phyloP scores from a whole-genome alignment of 2,329 filamentous ascomycete species.

The Ceratocystis colombiana region DNA sequence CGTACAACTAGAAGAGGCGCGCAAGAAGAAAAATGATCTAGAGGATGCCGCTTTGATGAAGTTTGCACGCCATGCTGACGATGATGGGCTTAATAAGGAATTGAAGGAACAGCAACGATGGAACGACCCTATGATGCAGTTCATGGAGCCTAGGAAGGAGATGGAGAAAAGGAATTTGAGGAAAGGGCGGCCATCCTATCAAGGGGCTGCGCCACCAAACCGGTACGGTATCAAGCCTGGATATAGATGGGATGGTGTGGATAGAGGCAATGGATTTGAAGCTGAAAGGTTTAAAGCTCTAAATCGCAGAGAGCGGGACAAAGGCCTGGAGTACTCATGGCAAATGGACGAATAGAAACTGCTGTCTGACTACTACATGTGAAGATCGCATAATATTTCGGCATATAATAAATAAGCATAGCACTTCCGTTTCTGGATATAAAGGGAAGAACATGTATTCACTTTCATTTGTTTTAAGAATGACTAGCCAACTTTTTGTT shows the following conservation, averaged over 20 bases:
- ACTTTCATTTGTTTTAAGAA: background rate
- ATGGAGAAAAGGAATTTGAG: conserved; percentile 30
- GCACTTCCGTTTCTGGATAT: too few relatives aligned
- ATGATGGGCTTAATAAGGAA: conserved; percentile 75
- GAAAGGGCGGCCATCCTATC: conserved; percentile 56
- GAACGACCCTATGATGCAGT: conserved; percentile 87
- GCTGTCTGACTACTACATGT: background rate
- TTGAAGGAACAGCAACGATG: conserved; percentile 67
- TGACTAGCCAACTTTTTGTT: too few relatives aligned
- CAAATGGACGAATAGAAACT: conserved; percentile 71
- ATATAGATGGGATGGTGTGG: conserved; percentile 93
- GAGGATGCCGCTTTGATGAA: conserved; percentile 75
- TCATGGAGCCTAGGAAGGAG: conserved; percentile 49
- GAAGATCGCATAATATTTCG: too few relatives aligned
- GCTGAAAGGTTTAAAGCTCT: conserved; percentile 81
- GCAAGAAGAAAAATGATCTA: conserved; percentile 55
- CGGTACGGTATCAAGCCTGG: conserved; percentile 87
- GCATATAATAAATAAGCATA: too few relatives aligned
- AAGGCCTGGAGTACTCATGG: conserved; percentile 82
- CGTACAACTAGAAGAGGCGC: conserved; percentile 63
- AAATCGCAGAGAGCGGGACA: conserved; percentile 65
- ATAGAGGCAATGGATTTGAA: conserved; percentile 88
- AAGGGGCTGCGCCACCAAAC: conserved; percentile 75
- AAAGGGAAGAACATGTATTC: background rate
- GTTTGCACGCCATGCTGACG: conserved; percentile 70